A percentile compares a stretch with the other conserved stretches of the same genome.
Conservation (phyloP, 192 early-diverging fungal species). For the Funneliformis geosporum region DNA sequence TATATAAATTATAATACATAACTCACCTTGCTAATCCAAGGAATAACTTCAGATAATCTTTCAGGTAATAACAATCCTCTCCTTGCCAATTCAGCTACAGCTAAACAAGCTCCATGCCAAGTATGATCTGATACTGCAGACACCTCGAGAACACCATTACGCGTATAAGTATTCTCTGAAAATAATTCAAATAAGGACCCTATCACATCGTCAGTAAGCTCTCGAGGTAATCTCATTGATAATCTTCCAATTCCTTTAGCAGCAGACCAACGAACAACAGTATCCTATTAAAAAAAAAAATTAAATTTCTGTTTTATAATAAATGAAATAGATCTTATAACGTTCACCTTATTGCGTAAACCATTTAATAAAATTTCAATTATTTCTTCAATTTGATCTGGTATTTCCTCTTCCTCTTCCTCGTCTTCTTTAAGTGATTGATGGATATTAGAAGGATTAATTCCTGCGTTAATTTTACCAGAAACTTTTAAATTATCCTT, state of each 20-base stretch:
- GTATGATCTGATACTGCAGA: conserved; percentile 84
- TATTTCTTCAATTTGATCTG: conserved; percentile 80
- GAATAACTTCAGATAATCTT: conserved; percentile 66
- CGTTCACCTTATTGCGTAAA: conserved; percentile 72
- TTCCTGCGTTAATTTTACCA: conserved; percentile 32
- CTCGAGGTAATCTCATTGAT: conserved; percentile 73
- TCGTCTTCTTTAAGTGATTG: conserved; percentile 39
- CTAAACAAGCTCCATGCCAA: conserved; percentile 93
- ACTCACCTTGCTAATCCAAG: conserved; percentile 71
- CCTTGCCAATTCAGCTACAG: conserved; percentile 89
- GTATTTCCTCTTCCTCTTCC: conserved; percentile 72
- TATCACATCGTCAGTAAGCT: conserved; percentile 83
- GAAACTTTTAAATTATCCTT: conserved; percentile 49
- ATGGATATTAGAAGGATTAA: conserved; percentile 40
- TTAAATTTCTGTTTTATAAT: neutral
- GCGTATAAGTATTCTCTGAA: conserved; percentile 71
- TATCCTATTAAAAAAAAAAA: conserved; percentile 55
- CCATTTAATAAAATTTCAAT: conserved; percentile 83
- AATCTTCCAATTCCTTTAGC: conserved; percentile 96
- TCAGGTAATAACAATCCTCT: conserved; percentile 81
- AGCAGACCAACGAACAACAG: conserved; percentile 96
- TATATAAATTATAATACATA: neutral
- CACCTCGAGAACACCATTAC: conserved; percentile 55
- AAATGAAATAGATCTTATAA: neutral
- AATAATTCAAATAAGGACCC: conserved; percentile 76